Conservation (phyloP, 768 basidiomycete genomes). For the Polyporus arcularius region DNA sequence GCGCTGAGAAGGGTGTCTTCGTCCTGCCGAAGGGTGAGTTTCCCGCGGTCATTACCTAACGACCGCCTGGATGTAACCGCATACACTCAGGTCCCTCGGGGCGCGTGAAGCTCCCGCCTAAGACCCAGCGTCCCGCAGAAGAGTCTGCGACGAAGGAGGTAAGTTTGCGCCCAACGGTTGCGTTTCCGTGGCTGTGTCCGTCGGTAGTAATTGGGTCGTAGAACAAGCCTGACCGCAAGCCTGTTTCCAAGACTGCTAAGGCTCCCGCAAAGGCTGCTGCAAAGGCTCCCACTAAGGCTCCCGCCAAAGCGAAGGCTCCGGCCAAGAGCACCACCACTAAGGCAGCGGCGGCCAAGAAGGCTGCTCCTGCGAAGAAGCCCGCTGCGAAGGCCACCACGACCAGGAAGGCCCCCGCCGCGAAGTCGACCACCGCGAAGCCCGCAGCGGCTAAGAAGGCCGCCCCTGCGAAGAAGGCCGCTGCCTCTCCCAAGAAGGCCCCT, state of each 20-base stretch:
- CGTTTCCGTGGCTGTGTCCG: constrained; percentile 20
- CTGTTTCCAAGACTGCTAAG: constrained; percentile 31
- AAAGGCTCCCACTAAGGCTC: constrained; percentile 28
- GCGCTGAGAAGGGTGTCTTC: constrained; percentile 82
- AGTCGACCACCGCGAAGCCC: constrained; percentile 16
- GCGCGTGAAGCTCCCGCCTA: constrained; percentile 71
- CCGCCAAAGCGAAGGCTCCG: constrained; percentile 28
- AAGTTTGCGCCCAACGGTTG: constrained; percentile 25
- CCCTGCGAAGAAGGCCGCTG: constrained; percentile 5
- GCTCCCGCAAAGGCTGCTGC: background rate
- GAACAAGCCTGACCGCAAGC: constrained; percentile 35
- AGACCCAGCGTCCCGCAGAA: constrained; percentile 44
- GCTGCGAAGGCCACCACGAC: constrained; percentile 35
- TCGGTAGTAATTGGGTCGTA: constrained; percentile 21
- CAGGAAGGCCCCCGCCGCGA: constrained; percentile 28
- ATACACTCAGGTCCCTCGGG: constrained; percentile 43
- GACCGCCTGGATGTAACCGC: background rate
- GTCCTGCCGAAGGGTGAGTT: constrained; percentile 81
- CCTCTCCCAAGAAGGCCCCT: constrained; percentile 34
- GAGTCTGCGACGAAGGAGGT: constrained; percentile 58
- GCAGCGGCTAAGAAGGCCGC: constrained; percentile 18
- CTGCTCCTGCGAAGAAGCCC: constrained; percentile 42
- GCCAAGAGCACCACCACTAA: constrained; percentile 24
- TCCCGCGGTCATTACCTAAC: constrained; percentile 12
- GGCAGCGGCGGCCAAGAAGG: constrained; percentile 35